Conservation (phyloP, 2,329 filamentous ascomycete genomes). For the Lizonia empirigonia region DNA sequence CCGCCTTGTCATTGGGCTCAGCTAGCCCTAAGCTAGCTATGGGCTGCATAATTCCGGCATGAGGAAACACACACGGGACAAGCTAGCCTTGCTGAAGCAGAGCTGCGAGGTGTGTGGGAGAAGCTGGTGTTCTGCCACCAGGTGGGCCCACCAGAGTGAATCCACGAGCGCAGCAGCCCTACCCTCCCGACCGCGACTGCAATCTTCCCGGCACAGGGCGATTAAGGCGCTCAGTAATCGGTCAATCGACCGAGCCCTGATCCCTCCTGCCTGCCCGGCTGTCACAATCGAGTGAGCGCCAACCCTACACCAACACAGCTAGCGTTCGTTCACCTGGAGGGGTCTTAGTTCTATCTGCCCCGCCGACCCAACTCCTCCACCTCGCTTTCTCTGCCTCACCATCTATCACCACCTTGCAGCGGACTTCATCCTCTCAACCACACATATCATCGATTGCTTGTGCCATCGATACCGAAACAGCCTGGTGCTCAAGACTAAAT, state of each 20-base stretch:
- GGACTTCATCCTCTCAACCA: conserved; percentile 20
- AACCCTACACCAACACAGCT: conserved; percentile 29
- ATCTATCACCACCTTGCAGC: conserved; percentile 27
- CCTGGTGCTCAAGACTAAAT: conserved; percentile 45
- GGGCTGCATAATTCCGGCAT: conserved; percentile 45
- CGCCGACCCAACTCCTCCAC: conserved; percentile 33
- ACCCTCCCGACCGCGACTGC: conserved; percentile 7
- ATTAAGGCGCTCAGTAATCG: conserved; percentile 8
- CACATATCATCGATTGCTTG: conserved; percentile 26
- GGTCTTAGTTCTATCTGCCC: conserved; percentile 40
- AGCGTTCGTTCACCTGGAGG: conserved; percentile 42
- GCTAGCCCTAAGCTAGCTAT: conserved; percentile 25
- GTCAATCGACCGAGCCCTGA: neutral
- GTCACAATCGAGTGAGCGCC: conserved; percentile 22
- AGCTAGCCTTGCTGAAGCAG: conserved; percentile 21
- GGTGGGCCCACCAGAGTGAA: conserved; percentile 13
- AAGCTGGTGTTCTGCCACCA: conserved; percentile 17
- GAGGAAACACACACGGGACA: conserved; percentile 49
- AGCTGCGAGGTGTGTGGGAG: conserved; percentile 11
- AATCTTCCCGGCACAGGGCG: neutral
- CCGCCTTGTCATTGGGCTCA: conserved; percentile 32
- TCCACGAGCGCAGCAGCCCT: conserved; percentile 16
- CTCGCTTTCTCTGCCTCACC: conserved; percentile 34
- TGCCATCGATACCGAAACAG: conserved; percentile 33
- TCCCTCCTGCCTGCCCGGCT: neutral